Evolutionary conservation across 768 basidiomycete genomes (phyloP).

Genomic region (Candolleomyces efflorescens): DNA sequence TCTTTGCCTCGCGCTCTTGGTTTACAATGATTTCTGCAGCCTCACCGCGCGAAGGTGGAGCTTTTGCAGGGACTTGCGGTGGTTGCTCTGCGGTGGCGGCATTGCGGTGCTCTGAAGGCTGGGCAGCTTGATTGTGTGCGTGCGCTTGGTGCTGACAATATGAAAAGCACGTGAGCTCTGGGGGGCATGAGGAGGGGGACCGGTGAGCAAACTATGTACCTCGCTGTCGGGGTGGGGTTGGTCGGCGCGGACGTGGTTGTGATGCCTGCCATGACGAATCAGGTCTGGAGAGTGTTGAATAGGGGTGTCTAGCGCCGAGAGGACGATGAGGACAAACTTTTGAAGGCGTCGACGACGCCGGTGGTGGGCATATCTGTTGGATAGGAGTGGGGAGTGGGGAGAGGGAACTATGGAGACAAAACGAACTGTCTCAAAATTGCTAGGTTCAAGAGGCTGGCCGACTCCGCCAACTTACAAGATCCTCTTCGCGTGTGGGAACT

Average conservation of each 20-base stretch:
- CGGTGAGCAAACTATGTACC: neutral
- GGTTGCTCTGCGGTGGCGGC: constrained; percentile 18
- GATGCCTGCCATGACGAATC: constrained; percentile 77
- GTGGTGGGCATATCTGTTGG: constrained; percentile 47
- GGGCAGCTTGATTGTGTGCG: constrained; percentile 18
- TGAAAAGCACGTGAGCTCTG: constrained; percentile 20
- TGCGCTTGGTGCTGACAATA: constrained; percentile 28
- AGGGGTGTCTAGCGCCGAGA: constrained; percentile 7
- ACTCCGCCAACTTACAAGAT: neutral
- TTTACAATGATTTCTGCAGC: constrained; percentile 66
- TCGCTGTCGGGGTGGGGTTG: constrained; percentile 11
- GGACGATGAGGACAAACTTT: constrained; percentile 50
- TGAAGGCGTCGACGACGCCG: constrained; percentile 81
- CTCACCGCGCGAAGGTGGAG: constrained; percentile 28
- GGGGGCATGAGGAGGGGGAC: neutral
- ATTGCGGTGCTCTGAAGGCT: constrained; percentile 15
- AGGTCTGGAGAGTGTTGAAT: constrained; percentile 49
- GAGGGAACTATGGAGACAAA: constrained; percentile 9
- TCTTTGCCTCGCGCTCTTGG: constrained; percentile 69
- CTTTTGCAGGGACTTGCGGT: constrained; percentile 21
- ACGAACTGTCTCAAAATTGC: constrained; percentile 4
- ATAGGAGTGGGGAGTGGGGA: constrained; percentile 1
- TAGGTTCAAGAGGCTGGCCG: neutral
- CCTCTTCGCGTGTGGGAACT: neutral
- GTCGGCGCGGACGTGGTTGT: constrained; percentile 33